Evolutionary conservation across 2,329 filamentous ascomycete species (phyloP).

Genomic region (Xylariaceae sp.): DNA sequence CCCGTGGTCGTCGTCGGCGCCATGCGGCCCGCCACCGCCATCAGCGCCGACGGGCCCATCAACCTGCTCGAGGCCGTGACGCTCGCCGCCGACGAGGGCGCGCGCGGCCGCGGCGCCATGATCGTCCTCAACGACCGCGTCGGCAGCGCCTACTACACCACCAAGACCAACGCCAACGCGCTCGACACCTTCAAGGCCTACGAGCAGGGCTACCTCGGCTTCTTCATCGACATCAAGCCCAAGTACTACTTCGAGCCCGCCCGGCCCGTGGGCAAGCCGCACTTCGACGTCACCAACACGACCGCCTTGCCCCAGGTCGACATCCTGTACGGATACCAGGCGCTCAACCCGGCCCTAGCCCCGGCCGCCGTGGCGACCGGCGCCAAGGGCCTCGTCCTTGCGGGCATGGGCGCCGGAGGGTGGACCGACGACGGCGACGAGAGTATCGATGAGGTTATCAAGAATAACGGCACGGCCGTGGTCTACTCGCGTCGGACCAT

Average conservation of each 20-base stretch:
- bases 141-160: constrained; percentile 47
- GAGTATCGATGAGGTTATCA: constrained; percentile 35
- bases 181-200: constrained; percentile 54
- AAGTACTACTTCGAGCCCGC: constrained; percentile 52
- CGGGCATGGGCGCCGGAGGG: constrained; percentile 47
- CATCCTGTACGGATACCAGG: constrained; percentile 48
- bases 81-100: constrained; percentile 39
- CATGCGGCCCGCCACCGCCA: constrained; percentile 55
- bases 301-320: constrained; percentile 44
- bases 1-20: constrained; percentile 54
- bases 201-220: constrained; percentile 50
- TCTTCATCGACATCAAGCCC: constrained; percentile 49
- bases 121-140: constrained; percentile 57
- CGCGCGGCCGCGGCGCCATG: constrained; percentile 46
- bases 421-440: constrained; percentile 31
- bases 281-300: constrained; percentile 31
- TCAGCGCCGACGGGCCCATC: constrained; percentile 55
- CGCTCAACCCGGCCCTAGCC: constrained; percentile 40
- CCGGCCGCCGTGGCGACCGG: constrained; percentile 40
- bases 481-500: constrained; percentile 44
- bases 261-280: constrained; percentile 36
- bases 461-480: constrained; percentile 38
- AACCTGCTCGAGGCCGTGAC: constrained; percentile 55
- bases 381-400: constrained; percentile 47
- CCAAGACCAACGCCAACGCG: constrained; percentile 56